Percentiles rank a stretch among this genome's conserved stretches.
Conservation (phyloP, 257 asterid species). For the Fraxinus americana region DNA sequence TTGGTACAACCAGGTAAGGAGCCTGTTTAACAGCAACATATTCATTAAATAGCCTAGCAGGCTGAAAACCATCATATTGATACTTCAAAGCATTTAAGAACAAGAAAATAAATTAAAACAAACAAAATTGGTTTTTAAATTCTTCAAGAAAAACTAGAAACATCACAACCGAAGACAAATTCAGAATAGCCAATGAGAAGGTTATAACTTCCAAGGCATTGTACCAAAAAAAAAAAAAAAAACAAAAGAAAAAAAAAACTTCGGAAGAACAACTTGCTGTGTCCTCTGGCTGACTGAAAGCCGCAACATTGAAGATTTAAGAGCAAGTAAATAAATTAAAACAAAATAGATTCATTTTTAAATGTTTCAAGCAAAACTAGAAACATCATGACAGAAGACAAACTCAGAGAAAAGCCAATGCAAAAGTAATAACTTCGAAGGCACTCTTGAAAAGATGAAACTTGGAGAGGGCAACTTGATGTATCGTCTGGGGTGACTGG, state of each 20-base stretch:
- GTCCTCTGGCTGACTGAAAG: background rate
- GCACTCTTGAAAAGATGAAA: conserved; percentile 10
- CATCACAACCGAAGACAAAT: no score
- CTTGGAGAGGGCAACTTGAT: background rate
- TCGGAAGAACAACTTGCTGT: no score
- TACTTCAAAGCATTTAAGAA: background rate
- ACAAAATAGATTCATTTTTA: background rate
- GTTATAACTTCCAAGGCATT: no score
- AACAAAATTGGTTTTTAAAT: no score
- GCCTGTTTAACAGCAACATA: conserved; percentile 23
- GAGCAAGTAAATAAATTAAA: background rate
- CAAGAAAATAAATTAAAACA: no score
- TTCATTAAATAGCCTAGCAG: conserved; percentile 16
- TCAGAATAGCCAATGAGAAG: no score
- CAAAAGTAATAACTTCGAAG: background rate
- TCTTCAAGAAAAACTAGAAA: no score
- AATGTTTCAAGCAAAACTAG: background rate
- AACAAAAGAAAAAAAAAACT: no score
- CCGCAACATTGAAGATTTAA: background rate
- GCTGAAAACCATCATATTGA: background rate
- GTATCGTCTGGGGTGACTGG: background rate
- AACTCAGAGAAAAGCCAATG: background rate
- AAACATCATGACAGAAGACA: background rate
- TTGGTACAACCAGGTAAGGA: conserved; percentile 37
- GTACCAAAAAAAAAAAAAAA: no score